Evolutionary conservation across 1,284 basidiomycete species (phyloP).

Genomic region (Pterulicium gracile): DNA sequence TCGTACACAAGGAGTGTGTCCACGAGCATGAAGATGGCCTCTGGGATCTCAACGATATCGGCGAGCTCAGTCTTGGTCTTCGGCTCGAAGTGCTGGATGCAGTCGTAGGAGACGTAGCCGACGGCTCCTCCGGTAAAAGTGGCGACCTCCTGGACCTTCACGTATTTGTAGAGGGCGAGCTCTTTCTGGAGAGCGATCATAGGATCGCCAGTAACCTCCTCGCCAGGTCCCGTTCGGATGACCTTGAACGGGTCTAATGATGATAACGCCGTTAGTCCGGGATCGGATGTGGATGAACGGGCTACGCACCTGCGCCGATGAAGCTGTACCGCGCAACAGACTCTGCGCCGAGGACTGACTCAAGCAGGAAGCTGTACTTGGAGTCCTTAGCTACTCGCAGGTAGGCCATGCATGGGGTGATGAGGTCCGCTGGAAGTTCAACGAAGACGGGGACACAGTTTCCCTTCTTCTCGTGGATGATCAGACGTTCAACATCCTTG

Average conservation of each 20-base stretch:
- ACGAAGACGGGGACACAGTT: conserved; percentile 92
- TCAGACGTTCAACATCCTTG: conserved; percentile 57
- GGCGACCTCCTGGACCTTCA: conserved; percentile 83
- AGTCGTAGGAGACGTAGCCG: conserved; percentile 96
- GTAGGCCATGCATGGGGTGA: conserved; percentile 97
- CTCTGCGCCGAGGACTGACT: conserved; percentile 88
- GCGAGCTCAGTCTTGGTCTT: conserved; percentile 69
- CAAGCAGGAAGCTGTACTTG: conserved; percentile 86
- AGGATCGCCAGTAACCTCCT: conserved; percentile 83
- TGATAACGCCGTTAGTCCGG: conserved; percentile 5
- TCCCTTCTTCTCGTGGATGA: conserved; percentile 69
- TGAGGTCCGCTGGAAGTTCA: conserved; percentile 88
- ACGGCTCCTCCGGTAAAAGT: conserved; percentile 98
- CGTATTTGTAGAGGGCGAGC: conserved; percentile 80
- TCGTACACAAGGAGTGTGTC: conserved; percentile 95
- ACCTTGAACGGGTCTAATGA: conserved; percentile 82
- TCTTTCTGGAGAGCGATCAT: conserved; percentile 79
- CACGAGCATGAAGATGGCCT: conserved; percentile 94
- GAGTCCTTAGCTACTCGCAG: conserved; percentile 88
- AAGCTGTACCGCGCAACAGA: conserved; percentile 92
- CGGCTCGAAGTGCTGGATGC: conserved; percentile 94
- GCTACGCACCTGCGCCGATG: conserved; percentile 82
- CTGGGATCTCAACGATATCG: conserved; percentile 80
- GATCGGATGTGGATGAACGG: conserved; percentile 3
- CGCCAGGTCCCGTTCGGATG: conserved; percentile 78